Conservation (phyloP, 2,329 filamentous ascomycete genomes). For the Epicoccum sorghinum region DNA sequence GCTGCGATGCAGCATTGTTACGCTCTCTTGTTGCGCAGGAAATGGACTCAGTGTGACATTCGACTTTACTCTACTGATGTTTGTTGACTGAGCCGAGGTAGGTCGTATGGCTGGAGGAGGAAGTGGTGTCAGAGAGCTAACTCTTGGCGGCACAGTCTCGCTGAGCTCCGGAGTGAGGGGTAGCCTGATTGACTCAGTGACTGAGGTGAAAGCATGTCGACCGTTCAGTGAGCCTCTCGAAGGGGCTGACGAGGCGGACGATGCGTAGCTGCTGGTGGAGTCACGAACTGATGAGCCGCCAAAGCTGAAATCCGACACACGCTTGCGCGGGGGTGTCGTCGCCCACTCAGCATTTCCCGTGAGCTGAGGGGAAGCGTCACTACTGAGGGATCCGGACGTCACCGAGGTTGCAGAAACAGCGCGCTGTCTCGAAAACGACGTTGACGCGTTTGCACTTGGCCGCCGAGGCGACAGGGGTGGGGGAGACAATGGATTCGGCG, state of each 20-base stretch:
- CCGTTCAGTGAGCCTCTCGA: conserved; percentile 17
- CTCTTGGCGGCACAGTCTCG: conserved; percentile 17
- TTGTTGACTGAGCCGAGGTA: conserved; percentile 8
- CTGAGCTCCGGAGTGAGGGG: conserved; percentile 24
- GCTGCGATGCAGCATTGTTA: conserved; percentile 37
- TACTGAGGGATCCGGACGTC: not conserved
- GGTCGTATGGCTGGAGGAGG: conserved; percentile 34
- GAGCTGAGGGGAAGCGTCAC: not conserved
- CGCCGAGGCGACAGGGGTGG: conserved; percentile 1
- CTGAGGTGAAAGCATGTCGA: conserved; percentile 19
- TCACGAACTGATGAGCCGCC: conserved; percentile 83
- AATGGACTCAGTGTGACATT: conserved; percentile 29
- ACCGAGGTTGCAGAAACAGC: not conserved
- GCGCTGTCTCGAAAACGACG: not conserved
- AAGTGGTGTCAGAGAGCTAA: conserved; percentile 25
- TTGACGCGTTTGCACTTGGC: not conserved
- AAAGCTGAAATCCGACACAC: conserved; percentile 37
- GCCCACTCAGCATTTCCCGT: not conserved
- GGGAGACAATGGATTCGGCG: not conserved
- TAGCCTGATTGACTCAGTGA: conserved; percentile 19
- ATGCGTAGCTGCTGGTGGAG: conserved; percentile 82
- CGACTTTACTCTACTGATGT: conserved; percentile 17
- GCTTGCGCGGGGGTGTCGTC: conserved; percentile 22
- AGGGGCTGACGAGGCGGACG: conserved; percentile 66
- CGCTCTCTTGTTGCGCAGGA: conserved; percentile 24